Evolutionary conservation across 148 eudicot genomes (phyloP).

Genomic region (Heliamphora exappendiculata): DNA sequence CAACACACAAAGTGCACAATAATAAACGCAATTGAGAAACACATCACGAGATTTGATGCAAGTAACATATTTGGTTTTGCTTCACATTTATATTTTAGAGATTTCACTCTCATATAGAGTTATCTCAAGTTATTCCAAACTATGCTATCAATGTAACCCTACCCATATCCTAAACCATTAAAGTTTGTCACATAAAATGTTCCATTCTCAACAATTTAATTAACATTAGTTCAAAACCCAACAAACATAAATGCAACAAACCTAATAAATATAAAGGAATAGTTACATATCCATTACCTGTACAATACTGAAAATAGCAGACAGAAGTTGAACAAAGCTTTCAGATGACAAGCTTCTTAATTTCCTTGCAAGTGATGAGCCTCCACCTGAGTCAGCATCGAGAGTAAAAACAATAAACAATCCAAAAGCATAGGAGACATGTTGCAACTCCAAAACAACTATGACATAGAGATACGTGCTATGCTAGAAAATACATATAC

Average conservation of each 20-base stretch:
- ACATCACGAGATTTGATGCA: too few species aligned
- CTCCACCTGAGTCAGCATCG: conserved; percentile 57
- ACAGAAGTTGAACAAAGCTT: conserved; percentile 30
- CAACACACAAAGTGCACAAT: too few species aligned
- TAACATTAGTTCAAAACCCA: background rate
- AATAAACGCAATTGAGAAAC: too few species aligned
- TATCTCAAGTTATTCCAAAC: too few species aligned
- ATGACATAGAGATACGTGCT: background rate
- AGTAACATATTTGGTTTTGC: too few species aligned
- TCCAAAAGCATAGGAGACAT: background rate
- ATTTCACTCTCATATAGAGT: too few species aligned
- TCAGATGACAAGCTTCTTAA: conserved; percentile 84
- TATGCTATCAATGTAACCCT: background rate
- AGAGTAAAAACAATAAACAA: conserved; percentile 3
- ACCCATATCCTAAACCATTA: background rate
- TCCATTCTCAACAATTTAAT: background rate
- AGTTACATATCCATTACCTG: conserved; percentile 22
- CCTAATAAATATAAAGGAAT: background rate
- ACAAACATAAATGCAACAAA: background rate
- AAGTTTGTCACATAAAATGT: background rate
- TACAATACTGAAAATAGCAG: conserved; percentile 12
- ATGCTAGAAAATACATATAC: background rate
- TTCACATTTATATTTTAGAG: too few species aligned
- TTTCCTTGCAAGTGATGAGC: conserved; percentile 83
- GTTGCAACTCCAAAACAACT: background rate